Evolutionary conservation across 148 eudicot genomes (phyloP), one percentile per base, ranked within the genome.

Genomic region (Fagopyrum homotropicum): DNA sequence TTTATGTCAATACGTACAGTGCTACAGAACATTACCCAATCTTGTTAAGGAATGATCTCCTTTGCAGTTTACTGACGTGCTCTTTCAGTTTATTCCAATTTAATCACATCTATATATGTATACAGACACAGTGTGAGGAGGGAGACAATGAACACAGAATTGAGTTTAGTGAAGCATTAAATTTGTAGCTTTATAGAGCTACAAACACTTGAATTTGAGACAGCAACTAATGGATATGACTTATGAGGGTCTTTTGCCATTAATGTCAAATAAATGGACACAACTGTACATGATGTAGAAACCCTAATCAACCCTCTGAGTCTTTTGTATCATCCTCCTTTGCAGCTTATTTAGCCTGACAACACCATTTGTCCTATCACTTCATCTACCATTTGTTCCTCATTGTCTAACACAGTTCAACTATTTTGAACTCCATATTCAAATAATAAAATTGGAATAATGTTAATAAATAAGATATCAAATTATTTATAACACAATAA

Each of bases 61-160:
- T 16, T 55, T 4, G 6, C 59, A 15, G 22, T n/a, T 35, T 55
- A 19, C 59, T 55, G 19, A 35, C 3, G 22, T 19, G 9, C 63
- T 30, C 7, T 57, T 57, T 57, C 35, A 57, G 9, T 57, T 56
- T 19, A 56, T 56, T 19, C 61, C 61, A 56, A 35, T 56, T 56
- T 56, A 56, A 15, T n/a, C 26, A 22, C n/a, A n/a, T n/a, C n/a
- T 22, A 22, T 22, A 22, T 22, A 22, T 22, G 26, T 22, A 22
- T 22, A 22, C 2, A 48, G 4, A 9, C 50, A 48, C 10, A 9
- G 50, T 49, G 52, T 12, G 52, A 8, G 63, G 69, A 30, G 69
- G 69, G 69, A 63, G 69, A 63, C 69, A 63, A 63, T 43, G 30
- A 10, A 12, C 69, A 10, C 69, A 29, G 69, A 63, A 29, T 16